A percentile compares a stretch with the other conserved stretches of the same genome.
Conservation (phyloP, 2,329 filamentous ascomycete genomes). For the Calonectria fujianensis region DNA sequence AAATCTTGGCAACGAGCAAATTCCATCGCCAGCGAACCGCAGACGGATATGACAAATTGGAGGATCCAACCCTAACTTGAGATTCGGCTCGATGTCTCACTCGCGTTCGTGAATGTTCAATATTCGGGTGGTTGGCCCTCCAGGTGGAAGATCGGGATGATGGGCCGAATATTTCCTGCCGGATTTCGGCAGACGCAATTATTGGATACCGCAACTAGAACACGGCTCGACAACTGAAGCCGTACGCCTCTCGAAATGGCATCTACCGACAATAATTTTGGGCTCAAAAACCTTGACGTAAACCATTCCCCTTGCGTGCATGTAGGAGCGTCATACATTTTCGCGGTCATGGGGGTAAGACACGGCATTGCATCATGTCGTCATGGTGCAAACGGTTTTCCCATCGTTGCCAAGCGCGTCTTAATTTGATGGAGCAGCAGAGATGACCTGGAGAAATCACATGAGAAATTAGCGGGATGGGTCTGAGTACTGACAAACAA, state of each 20-base stretch:
- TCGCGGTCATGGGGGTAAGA: not conserved
- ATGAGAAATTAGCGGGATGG: no score
- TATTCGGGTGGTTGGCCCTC: not conserved
- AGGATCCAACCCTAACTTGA: not conserved
- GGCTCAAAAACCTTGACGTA: not conserved
- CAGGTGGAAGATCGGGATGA: not conserved
- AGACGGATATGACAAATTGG: not conserved
- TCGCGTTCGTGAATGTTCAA: not conserved
- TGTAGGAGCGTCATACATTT: not conserved
- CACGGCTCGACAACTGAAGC: not conserved
- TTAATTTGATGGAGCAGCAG: not conserved
- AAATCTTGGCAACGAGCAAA: not conserved
- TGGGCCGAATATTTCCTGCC: no score
- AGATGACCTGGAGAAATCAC: not conserved
- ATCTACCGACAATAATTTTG: not conserved
- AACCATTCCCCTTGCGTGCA: not conserved
- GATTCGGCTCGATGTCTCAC: not conserved
- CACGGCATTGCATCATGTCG: not conserved
- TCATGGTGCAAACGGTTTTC: constrained; percentile 11
- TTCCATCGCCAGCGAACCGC: not conserved
- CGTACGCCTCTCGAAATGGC: no score
- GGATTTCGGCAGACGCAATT: not conserved
- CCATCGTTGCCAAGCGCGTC: not conserved
- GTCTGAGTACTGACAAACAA: no score
- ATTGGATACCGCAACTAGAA: constrained; percentile 1